These are phyloP conservation scores for Quercus berberidifolia DNA, from an alignment of 306 rosid genomes.

Conservation along the genomic window DNA sequence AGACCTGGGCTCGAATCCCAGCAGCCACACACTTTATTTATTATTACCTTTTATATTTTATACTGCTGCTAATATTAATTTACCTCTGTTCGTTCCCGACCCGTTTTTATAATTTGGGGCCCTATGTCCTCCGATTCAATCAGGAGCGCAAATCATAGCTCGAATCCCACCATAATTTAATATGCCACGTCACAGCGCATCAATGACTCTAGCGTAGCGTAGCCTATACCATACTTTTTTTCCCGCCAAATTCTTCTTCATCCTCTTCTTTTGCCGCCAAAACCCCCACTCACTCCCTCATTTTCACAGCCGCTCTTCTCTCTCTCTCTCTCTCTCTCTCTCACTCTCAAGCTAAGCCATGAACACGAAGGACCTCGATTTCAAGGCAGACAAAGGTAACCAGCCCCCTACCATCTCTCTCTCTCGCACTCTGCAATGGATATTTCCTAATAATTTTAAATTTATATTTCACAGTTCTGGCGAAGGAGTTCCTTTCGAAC, in stretches of 20 bases:
- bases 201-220: background rate
- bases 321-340: background rate
- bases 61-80: too few species aligned
- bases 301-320: background rate
- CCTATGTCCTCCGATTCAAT: background rate
- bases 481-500: slow-evolving; percentile 75
- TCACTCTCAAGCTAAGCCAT: slow-evolving; percentile 29
- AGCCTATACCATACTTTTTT: background rate
- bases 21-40: slow-evolving; percentile 28
- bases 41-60: too few species aligned
- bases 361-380: slow-evolving; percentile 55
- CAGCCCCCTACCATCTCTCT: background rate
- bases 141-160: too few species aligned
- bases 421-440: background rate
- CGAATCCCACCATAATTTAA: background rate
- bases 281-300: background rate
- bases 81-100: too few species aligned
- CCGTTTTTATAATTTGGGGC: background rate
- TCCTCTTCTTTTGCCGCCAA: slow-evolving; percentile 57
- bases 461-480: slow-evolving; percentile 41
- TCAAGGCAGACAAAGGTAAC: slow-evolving; percentile 69
- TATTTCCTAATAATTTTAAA: background rate
- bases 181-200: slow-evolving; percentile 3
- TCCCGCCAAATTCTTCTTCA: slow-evolving; percentile 74
- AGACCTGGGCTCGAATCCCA: slow-evolving; percentile 75